phyloP scores from a whole-genome alignment of 805 yeast genomes.

The Wickerhamiella parazyma region DNA sequence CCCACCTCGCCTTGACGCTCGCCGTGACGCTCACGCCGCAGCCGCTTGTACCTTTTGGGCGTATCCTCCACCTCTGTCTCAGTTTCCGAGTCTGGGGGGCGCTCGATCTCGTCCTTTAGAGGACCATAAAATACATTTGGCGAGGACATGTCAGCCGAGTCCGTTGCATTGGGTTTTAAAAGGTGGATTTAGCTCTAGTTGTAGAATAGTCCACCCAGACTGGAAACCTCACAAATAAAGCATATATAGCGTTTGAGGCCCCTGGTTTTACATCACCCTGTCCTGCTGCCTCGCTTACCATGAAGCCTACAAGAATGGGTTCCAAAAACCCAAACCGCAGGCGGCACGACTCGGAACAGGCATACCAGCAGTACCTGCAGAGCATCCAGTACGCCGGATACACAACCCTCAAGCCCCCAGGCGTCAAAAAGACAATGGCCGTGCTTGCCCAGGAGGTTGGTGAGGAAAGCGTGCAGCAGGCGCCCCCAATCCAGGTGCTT shows the following conservation, averaged over 20 bases:
- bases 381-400: conserved; percentile 35
- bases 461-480: not conserved
- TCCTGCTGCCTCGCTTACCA: not conserved
- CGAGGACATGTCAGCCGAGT: conserved; percentile 3
- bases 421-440: conserved; percentile 40
- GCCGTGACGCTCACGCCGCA: not conserved
- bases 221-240: too few relatives aligned
- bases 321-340: not conserved
- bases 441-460: conserved; percentile 21
- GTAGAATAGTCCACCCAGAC: too few relatives aligned
- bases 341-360: not conserved
- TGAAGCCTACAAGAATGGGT: not conserved
- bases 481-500: not conserved
- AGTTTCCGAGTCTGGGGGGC: conserved; percentile 21
- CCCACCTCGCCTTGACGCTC: too few relatives aligned
- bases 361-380: conserved; percentile 11
- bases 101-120: conserved; percentile 2
- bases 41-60: conserved; percentile 14
- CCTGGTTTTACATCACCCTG: too few relatives aligned
- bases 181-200: too few relatives aligned
- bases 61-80: conserved; percentile 24
- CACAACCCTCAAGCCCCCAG: conserved; percentile 42
- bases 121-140: conserved; percentile 10
- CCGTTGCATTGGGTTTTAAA: too few relatives aligned
- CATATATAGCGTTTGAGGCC: too few relatives aligned